Evolutionary conservation across 129 eudicot species (phyloP), one percentile per base, ranked within the genome.

Genomic region (Arctium lappa): DNA sequence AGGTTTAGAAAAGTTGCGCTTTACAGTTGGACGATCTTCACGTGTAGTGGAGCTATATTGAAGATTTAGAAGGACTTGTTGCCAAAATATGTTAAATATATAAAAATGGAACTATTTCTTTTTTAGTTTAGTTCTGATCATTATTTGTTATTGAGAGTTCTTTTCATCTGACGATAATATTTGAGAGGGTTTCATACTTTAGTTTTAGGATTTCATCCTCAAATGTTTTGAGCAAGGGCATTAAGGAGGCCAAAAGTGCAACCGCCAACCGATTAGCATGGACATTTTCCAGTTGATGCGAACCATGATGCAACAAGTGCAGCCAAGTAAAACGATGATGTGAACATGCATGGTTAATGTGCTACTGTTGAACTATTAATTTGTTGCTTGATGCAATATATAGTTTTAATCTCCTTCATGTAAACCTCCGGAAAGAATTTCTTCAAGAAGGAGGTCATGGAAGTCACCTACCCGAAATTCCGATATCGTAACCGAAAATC

Each of bases 241-340:
- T 91, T 91, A 0, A 76, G 4, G 2, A 3, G 12, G 30, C 82
- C 73, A 56, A 91, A 89, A 29, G 82, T 40, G 16, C 15, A 0
- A 1, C 94, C 94, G 27, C 27, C 27, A 22, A 0, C 94, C 94
- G n/a, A 69, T 4, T 6, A 91, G 77, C 92, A 91, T 91, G 8
- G 92, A 87, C 0, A 4, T 8, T 32, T 48, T 88, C 16, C 94
- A 73, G 1, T 92, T 92, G 0, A 87, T 0, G 94, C 93, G 3
- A 84, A 30, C 31, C 75, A 22, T 3, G 88, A 87, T 0, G 92
- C 80, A 0, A 80, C 9, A 0, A 91, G 87, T 15, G 91, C 92
- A 30, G 92, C 95, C 79, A 89, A 15, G 50, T 89, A 91, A n/a
- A 91, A 10, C 1, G 95, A 91, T 1, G 95, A 91, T 0, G 95